These are phyloP conservation scores for Dothiorella sarmentorum DNA, from an alignment of 2,329 filamentous ascomycete species.

Conservation along the genomic window DNA sequence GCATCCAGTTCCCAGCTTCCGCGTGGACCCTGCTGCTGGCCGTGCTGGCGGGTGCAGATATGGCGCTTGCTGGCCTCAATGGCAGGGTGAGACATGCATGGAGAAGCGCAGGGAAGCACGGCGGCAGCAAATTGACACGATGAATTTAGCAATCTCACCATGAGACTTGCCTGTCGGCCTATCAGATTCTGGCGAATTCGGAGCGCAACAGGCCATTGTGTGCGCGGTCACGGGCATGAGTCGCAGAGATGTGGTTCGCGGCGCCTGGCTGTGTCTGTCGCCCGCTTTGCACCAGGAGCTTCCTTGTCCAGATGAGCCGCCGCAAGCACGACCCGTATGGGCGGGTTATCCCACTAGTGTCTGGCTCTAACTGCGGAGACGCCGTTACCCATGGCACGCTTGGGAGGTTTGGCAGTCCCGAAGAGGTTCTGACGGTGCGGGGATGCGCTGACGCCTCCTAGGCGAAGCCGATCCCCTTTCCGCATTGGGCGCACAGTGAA, in stretches of 20 bases:
- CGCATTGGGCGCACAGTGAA: conserved; percentile 2
- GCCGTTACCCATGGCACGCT: conserved; percentile 9
- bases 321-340: conserved; percentile 4
- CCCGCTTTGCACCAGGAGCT: not conserved
- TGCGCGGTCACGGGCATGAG: not conserved
- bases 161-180: not conserved
- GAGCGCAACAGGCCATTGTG: conserved; percentile 3
- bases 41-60: conserved; percentile 10
- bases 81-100: conserved; percentile 15
- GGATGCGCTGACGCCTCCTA: conserved; percentile 3
- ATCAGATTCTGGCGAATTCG: not conserved
- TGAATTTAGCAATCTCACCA: conserved; percentile 1
- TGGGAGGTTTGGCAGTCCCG: conserved; percentile 7
- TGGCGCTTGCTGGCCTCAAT: not conserved
- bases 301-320: not conserved
- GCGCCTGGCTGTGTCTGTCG: not conserved
- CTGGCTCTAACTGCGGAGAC: conserved; percentile 9
- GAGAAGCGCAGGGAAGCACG: not conserved
- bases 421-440: conserved; percentile 3
- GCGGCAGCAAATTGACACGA: conserved; percentile 1
- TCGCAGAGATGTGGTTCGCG: conserved; percentile 1
- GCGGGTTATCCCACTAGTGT: conserved; percentile 6
- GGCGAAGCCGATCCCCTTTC: conserved; percentile 14
- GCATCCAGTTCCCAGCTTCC: conserved; percentile 6
- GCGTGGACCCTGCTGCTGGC: conserved; percentile 14